Conservation (phyloP, 2,329 filamentous ascomycete species). For the Cercospora sp. region DNA sequence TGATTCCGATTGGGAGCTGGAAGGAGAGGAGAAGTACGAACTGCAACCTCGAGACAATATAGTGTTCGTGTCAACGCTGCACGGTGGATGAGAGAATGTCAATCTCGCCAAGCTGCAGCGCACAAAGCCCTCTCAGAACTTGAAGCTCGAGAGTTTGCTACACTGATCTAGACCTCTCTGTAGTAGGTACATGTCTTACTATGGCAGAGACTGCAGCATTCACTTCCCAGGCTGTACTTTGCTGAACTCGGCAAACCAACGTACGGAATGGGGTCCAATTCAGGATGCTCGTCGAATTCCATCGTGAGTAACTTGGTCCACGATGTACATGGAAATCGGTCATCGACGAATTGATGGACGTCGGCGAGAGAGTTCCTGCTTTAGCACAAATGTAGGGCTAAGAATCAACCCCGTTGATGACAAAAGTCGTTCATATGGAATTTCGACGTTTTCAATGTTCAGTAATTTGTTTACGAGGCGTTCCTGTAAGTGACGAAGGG, state of each 20-base stretch:
- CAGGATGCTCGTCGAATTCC: neutral
- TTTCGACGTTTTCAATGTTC: neutral
- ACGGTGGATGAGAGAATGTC: slow-evolving; percentile 68
- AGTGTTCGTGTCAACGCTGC: slow-evolving; percentile 92
- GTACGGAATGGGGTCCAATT: neutral
- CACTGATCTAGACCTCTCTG: neutral
- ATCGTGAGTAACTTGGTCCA: neutral
- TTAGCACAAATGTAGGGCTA: neutral
- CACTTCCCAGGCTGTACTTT: neutral
- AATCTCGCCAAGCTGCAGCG: neutral
- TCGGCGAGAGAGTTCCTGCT: neutral
- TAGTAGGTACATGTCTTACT: neutral
- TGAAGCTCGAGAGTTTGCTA: neutral
- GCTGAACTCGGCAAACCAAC: neutral
- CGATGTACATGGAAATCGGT: neutral
- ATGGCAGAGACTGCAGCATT: neutral
- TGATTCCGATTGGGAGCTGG: slow-evolving; percentile 96
- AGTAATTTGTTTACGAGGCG: neutral
- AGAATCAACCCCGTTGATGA: neutral
- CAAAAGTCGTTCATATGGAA: neutral
- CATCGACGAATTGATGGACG: neutral
- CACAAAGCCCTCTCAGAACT: neutral
- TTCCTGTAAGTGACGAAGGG: neutral
- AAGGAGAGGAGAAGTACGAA: slow-evolving; percentile 89
- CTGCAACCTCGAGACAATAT: slow-evolving; percentile 81